phyloP scores from a whole-genome alignment of 495 filamentous ascomycete species.

The Choiromyces venosus region DNA sequence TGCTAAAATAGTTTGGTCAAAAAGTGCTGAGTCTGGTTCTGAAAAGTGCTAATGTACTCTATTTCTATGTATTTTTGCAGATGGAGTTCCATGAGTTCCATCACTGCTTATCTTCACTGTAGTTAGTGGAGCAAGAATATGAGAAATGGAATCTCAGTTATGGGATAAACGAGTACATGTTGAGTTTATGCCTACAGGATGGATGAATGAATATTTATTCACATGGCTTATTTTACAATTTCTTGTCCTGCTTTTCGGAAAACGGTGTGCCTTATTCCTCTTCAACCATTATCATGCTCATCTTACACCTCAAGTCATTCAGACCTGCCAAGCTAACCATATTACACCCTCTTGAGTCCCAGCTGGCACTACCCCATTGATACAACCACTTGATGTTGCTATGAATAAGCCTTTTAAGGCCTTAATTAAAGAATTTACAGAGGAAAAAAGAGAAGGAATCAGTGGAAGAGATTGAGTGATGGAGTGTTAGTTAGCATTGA shows the following conservation, averaged over 20 bases:
- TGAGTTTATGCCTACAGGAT: constrained; percentile 5
- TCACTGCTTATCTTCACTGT: constrained; percentile 2
- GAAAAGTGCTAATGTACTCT: no score
- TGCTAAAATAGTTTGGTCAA: constrained; percentile 5
- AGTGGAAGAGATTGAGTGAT: constrained; percentile 4
- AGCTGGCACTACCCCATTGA: not conserved
- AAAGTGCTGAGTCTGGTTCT: constrained; percentile 8
- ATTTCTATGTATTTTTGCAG: not conserved
- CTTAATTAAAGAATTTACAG: constrained; percentile 1
- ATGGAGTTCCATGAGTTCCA: not conserved
- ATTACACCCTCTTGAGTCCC: constrained; percentile 4
- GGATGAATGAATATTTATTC: constrained; percentile 4
- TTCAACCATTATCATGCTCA: constrained; percentile 2
- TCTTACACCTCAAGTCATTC: not conserved
- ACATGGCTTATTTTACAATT: not conserved
- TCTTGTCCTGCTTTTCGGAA: not conserved
- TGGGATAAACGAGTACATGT: constrained; percentile 5
- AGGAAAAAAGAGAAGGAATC: not conserved
- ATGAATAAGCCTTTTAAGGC: constrained; percentile 8
- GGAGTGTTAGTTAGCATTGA: constrained; percentile 7
- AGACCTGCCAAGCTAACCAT: not conserved
- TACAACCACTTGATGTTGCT: constrained; percentile 9
- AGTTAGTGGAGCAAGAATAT: no score
- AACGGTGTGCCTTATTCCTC: not conserved
- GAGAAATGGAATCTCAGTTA: not conserved